Evolutionary conservation across 768 basidiomycete genomes (phyloP).

Genomic region (Hericium erinaceus): DNA sequence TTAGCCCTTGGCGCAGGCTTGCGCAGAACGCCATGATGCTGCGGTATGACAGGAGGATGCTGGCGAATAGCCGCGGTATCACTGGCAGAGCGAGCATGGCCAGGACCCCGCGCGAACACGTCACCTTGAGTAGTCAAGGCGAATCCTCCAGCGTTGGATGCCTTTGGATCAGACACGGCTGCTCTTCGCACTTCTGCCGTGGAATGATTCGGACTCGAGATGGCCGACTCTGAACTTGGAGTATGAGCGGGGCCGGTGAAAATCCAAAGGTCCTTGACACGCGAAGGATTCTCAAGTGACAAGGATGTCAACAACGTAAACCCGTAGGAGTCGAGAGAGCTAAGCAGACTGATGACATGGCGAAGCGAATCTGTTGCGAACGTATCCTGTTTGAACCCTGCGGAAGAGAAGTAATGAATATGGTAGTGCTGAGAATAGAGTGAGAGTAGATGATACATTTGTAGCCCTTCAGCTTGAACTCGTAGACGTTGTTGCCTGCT

Average conservation of each 20-base stretch:
- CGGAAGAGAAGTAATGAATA: conserved; percentile 9
- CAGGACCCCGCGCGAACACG: not conserved
- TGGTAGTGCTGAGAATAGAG: conserved; percentile 12
- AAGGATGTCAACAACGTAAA: conserved; percentile 63
- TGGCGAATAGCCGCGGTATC: conserved; percentile 4
- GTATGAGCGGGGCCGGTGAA: conserved; percentile 47
- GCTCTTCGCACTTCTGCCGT: no score
- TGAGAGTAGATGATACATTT: conserved; percentile 42
- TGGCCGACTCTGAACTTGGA: conserved; percentile 22
- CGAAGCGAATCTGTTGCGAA: conserved; percentile 66
- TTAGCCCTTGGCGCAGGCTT: conserved; percentile 60
- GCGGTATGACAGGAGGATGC: conserved; percentile 16
- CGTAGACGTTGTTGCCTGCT: conserved; percentile 59
- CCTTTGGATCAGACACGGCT: no score
- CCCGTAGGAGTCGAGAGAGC: conserved; percentile 56
- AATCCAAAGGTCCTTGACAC: conserved; percentile 71
- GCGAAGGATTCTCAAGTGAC: conserved; percentile 61
- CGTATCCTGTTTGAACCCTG: conserved; percentile 74
- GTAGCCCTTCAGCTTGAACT: conserved; percentile 78
- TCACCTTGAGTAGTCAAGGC: no score
- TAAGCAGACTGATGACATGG: conserved; percentile 59
- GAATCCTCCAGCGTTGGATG: no score
- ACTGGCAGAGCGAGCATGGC: conserved; percentile 5
- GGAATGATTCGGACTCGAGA: not conserved
- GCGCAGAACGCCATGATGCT: conserved; percentile 35